Evolutionary conservation across 306 rosid species (phyloP).

Genomic region (Myrica gale): DNA sequence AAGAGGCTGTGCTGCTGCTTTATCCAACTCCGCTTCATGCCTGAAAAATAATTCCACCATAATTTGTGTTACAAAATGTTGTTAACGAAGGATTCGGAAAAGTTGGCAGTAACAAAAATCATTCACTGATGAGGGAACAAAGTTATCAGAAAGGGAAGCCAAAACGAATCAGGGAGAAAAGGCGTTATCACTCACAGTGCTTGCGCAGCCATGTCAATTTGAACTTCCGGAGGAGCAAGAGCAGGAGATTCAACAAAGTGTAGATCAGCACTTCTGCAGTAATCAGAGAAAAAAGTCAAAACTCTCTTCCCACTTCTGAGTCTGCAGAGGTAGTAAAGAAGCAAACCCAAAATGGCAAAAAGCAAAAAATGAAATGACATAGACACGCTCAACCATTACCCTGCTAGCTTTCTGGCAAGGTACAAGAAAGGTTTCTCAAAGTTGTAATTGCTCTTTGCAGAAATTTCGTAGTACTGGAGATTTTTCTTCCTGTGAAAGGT

Average conservation of each 20-base stretch:
- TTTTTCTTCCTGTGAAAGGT: constrained; percentile 40
- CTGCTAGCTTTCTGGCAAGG: constrained; percentile 42
- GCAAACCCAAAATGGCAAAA: neutral
- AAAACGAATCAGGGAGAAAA: neutral
- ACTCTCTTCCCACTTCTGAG: neutral
- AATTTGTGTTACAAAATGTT: neutral
- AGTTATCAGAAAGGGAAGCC: neutral
- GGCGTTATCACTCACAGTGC: constrained; percentile 13
- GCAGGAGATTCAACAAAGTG: constrained; percentile 35
- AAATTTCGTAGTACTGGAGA: constrained; percentile 39
- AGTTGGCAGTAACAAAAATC: neutral
- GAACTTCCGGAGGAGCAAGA: constrained; percentile 37
- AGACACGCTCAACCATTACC: constrained; percentile 9
- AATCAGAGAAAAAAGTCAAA: neutral
- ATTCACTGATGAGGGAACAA: constrained; percentile 1
- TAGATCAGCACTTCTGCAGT: constrained; percentile 19
- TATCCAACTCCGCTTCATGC: constrained; percentile 27
- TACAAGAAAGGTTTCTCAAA: constrained; percentile 44
- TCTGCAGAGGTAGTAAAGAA: neutral
- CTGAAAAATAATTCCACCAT: constrained; percentile 14
- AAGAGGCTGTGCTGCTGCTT: constrained; percentile 25
- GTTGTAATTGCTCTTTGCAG: constrained; percentile 44
- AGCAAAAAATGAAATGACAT: neutral
- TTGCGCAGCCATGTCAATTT: constrained; percentile 32
- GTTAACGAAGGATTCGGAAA: neutral